Base-by-base conservation (phyloP, 2,329 filamentous ascomycete species). In the Sordariomycetes sp. region DNA sequence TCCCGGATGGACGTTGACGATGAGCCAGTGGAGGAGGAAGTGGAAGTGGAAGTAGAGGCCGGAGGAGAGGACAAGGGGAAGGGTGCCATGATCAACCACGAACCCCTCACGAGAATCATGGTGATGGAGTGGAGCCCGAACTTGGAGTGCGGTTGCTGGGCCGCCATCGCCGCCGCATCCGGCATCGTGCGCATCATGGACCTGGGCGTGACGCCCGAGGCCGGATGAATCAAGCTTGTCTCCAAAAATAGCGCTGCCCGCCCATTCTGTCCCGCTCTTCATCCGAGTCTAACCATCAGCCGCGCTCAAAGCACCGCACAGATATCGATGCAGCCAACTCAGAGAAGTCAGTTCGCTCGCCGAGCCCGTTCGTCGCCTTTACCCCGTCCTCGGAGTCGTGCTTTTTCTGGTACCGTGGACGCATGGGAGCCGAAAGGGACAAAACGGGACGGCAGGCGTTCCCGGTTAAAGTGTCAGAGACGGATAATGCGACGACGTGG, bases 81-180 rank as follows among this genome's bases (percentile, higher is more conserved):
- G n/a, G n/a, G 45, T 25, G 45, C 55, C 15, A 15, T 56, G 45
- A 70, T 78, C 4, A 73, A 86, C 12, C 78, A 84, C 62, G 85
- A 88, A 58, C 78, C 85, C 53, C 71, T 77, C 60, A 85, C 81
- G 10, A 77, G 84, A 53, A 72, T 88, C 61, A 82, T 82, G 5
- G 73, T 76, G 1, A 70, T 86, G 25, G 76, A 77, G 48, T 89
- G 85, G 85, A 88, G 88, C 64, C 82, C 84, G 1, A 87, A 88
- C 62, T 66, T 74, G 39, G 71, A 75, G n/a, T 84, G 76, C 62
- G 82, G 83, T 13, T 84, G 78, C 62, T 87, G 85, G 84, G 82
- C 81, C 2, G 83, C 83, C 10, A 79, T 78, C 3, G 83, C 81
- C 0, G 77, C 86, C 76, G 85, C 77, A 0, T 87, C 82, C 32